Evolutionary conservation across 1,284 basidiomycete species (phyloP).

Genomic region (Fomes fomentarius): DNA sequence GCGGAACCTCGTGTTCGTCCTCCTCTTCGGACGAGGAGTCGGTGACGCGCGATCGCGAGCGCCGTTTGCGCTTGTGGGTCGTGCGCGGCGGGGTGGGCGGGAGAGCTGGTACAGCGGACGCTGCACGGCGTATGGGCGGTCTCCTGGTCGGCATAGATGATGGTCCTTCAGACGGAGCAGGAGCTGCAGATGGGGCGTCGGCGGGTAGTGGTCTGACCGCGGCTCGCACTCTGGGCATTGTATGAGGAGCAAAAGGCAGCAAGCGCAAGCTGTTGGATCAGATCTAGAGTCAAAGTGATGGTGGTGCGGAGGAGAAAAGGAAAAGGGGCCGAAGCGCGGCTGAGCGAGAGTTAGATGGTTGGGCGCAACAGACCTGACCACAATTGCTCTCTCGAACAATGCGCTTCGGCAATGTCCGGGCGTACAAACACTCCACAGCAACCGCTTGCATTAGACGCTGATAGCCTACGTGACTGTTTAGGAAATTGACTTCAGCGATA

Average conservation of each 20-base stretch:
- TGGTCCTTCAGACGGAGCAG: constrained; percentile 6
- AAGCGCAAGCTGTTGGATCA: background rate
- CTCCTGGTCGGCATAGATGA: constrained; percentile 8
- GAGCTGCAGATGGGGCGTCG: constrained; percentile 4
- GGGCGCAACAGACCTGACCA: background rate
- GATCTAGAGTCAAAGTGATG: background rate
- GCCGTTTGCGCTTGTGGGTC: constrained; percentile 38
- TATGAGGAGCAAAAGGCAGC: background rate
- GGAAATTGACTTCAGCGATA: too few species aligned
- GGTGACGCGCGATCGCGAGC: constrained; percentile 34
- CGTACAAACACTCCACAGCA: constrained; percentile 7
- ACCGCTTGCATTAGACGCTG: background rate
- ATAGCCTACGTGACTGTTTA: too few species aligned
- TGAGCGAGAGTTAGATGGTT: background rate
- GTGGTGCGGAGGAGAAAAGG: background rate
- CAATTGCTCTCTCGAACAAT: constrained; percentile 7
- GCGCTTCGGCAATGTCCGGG: background rate
- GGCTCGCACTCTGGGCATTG: constrained; percentile 16
- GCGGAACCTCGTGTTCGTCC: constrained; percentile 22
- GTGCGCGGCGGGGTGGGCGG: constrained; percentile 41
- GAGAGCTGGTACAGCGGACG: constrained; percentile 23
- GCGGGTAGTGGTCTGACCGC: constrained; percentile 3
- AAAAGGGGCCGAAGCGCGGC: background rate
- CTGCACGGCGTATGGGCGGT: constrained; percentile 4
- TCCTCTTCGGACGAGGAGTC: constrained; percentile 40